Evolutionary conservation across 305 asterid genomes (phyloP).

Genomic region (Solanum hybrid): DNA sequence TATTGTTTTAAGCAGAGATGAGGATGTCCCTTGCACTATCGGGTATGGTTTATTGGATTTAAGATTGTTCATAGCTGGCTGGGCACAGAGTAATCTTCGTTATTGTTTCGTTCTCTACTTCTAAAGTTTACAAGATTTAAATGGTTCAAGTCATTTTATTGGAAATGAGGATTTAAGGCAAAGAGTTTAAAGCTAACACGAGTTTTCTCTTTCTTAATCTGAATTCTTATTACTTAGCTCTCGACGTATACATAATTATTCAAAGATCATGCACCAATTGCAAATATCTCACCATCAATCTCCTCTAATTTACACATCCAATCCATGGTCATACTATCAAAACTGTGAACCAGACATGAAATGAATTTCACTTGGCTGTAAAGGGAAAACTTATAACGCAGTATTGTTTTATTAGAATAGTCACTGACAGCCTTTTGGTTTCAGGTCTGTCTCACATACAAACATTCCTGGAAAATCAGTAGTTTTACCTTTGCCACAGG

Average conservation of each 20-base stretch:
- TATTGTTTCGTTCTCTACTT: background rate
- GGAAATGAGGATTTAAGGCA: background rate
- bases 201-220: background rate
- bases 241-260: background rate
- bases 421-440: background rate
- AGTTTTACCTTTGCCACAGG: conserved; percentile 61
- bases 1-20: conserved; percentile 67
- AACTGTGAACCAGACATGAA: background rate
- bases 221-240: background rate
- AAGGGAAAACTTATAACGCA: background rate
- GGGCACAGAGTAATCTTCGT: background rate
- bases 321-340: background rate
- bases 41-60: conserved; percentile 38
- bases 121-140: background rate
- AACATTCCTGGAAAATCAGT: conserved; percentile 50
- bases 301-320: background rate
- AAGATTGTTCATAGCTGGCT: background rate
- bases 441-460: conserved; percentile 56
- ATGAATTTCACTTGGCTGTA: background rate
- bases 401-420: background rate
- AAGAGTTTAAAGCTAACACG: background rate
- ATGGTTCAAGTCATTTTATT: background rate
- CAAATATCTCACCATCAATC: background rate
- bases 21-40: conserved; percentile 45
- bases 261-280: background rate